Base-by-base conservation (phyloP, 1,284 basidiomycete species). In the Rugosomyces carneus region DNA sequence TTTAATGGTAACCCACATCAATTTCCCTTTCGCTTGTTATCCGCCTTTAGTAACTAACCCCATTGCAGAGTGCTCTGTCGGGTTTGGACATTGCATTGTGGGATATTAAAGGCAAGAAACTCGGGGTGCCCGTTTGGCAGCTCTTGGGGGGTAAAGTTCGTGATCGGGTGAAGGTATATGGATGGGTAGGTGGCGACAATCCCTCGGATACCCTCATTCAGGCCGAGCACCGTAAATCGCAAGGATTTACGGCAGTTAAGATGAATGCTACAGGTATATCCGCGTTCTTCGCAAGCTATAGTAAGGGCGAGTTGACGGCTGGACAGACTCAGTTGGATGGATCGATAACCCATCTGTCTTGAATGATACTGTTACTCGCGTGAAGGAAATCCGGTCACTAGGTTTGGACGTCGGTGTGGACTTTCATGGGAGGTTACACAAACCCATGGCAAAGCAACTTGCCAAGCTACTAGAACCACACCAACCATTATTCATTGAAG, bases 41-140 rank as follows among this genome's bases (percentile, higher is more conserved):
- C 7, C 26, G 4, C 10, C 10, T 26, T 26, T 10, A 10, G 24
- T 26, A 26, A 26, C 10, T 10, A 10, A 31, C 13, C 13, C 29
- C 29, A 31, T 26, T 11, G 9, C 47, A 69, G 67, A 68, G 65
- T 46, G 66, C 64, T 13, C 53, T 67, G 21, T 63, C 63, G 16
- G 66, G 65, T 0, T 56, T 68, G 29, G 65, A 68, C 55, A 71
- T 71, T 18, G 78, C 78, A 1, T 60, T 82, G 8, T 82, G 76
- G 86, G 86, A 89, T 58, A 84, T 89, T 67, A 88, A 89, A 59
- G 85, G 85, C 23, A 88, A 87, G 65, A 80, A 78, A 23, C 72
- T 88, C 7, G 81, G 81, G 20, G 84, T 89, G 1, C 86, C 85
- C 0, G 66, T 89, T 5, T 87, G 80, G 77, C 78, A 84, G 61